Evolutionary conservation across 1,139 yeast species (phyloP).

Genomic region (Pneumocystis sp.): DNA sequence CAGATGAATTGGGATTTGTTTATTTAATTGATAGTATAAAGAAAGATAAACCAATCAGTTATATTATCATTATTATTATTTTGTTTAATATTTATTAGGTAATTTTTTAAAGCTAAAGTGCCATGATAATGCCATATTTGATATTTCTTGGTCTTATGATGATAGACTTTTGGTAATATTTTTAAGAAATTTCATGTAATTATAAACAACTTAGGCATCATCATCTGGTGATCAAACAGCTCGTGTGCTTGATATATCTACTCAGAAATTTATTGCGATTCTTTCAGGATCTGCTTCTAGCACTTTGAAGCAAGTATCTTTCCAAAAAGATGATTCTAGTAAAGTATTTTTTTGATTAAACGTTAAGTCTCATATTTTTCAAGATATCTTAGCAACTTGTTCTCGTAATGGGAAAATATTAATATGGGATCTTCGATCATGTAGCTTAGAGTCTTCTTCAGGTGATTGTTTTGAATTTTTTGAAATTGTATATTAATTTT

Average conservation of each 20-base stretch:
- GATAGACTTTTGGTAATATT: background rate
- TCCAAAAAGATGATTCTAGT: background rate
- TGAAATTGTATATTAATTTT: background rate
- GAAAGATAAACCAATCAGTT: background rate
- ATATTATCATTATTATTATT: background rate
- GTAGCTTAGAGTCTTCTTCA: background rate
- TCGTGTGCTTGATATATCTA: background rate
- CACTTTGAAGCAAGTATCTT: background rate
- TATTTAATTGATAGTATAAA: background rate
- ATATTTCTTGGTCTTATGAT: background rate
- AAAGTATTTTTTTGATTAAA: background rate
- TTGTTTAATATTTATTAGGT: background rate
- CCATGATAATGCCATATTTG: conserved; percentile 1
- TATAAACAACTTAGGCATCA: background rate
- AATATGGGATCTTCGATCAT: background rate
- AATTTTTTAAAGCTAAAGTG: background rate
- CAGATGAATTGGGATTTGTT: background rate
- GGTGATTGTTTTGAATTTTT: background rate
- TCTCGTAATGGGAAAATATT: conserved; percentile 1
- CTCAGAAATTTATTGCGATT: background rate
- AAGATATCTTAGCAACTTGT: conserved; percentile 1
- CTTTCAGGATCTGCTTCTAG: background rate
- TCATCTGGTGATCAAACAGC: conserved; percentile 1
- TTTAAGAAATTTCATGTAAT: background rate
- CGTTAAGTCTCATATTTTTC: background rate